Evolutionary conservation across 179 eudicot genomes (phyloP), one percentile per base, ranked within the genome.

Genomic region (Patellifolia procumbens): DNA sequence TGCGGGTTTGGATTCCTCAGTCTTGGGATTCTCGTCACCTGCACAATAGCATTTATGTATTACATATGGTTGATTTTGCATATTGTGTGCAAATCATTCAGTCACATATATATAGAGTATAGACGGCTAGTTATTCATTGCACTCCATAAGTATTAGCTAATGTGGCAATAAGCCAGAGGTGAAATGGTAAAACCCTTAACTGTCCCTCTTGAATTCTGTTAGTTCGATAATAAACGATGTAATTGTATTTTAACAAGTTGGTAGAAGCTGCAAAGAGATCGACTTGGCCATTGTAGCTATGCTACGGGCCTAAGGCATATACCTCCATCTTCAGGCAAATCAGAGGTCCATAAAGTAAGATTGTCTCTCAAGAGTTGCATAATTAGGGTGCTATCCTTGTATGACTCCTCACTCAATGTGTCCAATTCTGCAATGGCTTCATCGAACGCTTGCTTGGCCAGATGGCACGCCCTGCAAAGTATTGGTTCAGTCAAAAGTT

Each of bases 261-360:
- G n/a, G n/a, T n/a, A n/a, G n/a, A n/a, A n/a, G n/a, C n/a, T n/a
- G 59, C 59, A 53, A 53, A 53, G 59, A 2, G 59, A 20, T 53
- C 8, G 1, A 53, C 28, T 53, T 8, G 26, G 10, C 45, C 45
- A 39, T 39, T 39, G 31, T 7, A 58, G 49, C 34, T 62, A 34
- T 26, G 35, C n/a, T 48, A 17, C n/a, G n/a, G n/a, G n/a, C n/a
- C n/a, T n/a, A n/a, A 5, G 59, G 28, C 20, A 68, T 34, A 65
- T 85, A 87, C 91, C 93, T 84, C 89, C 94, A 17, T 90, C 92
- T 81, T 91, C 98, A 65, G 98, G 98, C 86, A 91, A 83, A 79
- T 94, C 98, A 71, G 98, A 94, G 76, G 98, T 92, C 98, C 98
- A 93, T 29, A 93, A 91, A 78, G 98, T 91, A 81, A 93, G 96